phyloP scores from a whole-genome alignment of 139 green algal species.

The Asterochloris sp. region DNA sequence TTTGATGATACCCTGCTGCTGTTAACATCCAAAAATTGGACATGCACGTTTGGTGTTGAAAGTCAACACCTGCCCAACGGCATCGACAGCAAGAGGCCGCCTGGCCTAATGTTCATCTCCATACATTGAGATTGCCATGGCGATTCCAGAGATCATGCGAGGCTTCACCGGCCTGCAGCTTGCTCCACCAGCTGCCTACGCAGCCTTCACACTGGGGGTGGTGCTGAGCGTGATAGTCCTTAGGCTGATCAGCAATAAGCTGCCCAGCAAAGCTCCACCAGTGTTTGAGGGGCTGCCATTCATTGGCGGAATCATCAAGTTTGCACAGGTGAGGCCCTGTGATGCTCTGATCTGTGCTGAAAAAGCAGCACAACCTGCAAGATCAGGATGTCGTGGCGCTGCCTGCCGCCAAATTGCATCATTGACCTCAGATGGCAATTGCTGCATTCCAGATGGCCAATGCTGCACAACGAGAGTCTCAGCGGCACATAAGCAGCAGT shows the following conservation, averaged over 20 bases:
- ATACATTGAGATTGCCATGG: background rate
- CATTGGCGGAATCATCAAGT: slow-evolving; percentile 93
- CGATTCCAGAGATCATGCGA: background rate
- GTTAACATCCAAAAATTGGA: background rate
- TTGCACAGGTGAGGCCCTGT: slow-evolving; percentile 59
- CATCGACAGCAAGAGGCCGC: background rate
- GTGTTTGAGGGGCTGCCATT: slow-evolving; percentile 84
- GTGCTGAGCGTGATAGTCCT: slow-evolving; percentile 38
- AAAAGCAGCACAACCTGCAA: too few relatives aligned
- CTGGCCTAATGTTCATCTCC: too few relatives aligned
- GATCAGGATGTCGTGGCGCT: too few relatives aligned
- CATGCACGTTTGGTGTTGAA: background rate
- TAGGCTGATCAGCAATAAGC: slow-evolving; percentile 30
- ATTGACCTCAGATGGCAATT: too few relatives aligned
- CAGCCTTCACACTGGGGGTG: slow-evolving; percentile 16
- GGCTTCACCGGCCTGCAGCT: background rate
- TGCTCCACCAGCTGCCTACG: background rate
- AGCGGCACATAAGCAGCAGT: background rate
- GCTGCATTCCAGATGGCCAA: too few relatives aligned
- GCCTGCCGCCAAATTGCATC: too few relatives aligned
- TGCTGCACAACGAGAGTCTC: background rate
- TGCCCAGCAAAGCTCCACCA: slow-evolving; percentile 60
- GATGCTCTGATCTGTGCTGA: background rate
- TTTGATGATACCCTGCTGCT: too few relatives aligned
- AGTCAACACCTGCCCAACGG: background rate